Evolutionary conservation across 2,329 filamentous ascomycete species (phyloP).

Genomic region (Hypoxylon sp.): DNA sequence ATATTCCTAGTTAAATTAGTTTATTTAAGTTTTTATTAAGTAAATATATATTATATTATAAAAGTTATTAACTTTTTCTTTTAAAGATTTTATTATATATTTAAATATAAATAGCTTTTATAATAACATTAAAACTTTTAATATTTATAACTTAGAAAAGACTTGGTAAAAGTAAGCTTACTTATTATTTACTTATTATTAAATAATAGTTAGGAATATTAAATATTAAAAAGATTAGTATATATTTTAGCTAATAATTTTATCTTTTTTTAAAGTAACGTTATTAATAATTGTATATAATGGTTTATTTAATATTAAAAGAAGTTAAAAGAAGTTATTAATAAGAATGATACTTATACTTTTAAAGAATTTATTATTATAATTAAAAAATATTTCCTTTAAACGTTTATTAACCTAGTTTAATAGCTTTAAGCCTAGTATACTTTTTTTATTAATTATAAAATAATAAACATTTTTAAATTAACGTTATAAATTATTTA

Average conservation of each 20-base stretch:
- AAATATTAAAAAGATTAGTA: constrained; percentile 1
- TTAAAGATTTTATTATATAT: constrained; percentile 3
- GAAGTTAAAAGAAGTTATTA: constrained; percentile 2
- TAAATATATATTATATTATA: neutral
- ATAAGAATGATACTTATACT: neutral
- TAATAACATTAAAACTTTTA: neutral
- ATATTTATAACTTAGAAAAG: neutral
- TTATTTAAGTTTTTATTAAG: neutral
- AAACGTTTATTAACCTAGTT: neutral
- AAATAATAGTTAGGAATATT: neutral
- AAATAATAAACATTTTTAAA: neutral
- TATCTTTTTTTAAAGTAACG: neutral
- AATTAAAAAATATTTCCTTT: neutral
- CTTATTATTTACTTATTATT: neutral
- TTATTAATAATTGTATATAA: neutral
- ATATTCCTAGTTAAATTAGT: neutral
- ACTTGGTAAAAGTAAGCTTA: neutral
- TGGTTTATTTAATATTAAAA: constrained; percentile 2
- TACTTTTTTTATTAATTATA: constrained; percentile 11
- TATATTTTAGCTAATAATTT: neutral
- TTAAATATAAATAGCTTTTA: constrained; percentile 2
- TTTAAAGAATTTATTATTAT: neutral
- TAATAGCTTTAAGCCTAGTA: neutral
- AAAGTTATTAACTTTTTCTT: constrained; percentile 3
- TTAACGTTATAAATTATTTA: neutral